Evolutionary conservation across 1,139 yeast genomes (phyloP), one percentile per base, ranked within the genome.

Genomic region (Blastobotrys apis): DNA sequence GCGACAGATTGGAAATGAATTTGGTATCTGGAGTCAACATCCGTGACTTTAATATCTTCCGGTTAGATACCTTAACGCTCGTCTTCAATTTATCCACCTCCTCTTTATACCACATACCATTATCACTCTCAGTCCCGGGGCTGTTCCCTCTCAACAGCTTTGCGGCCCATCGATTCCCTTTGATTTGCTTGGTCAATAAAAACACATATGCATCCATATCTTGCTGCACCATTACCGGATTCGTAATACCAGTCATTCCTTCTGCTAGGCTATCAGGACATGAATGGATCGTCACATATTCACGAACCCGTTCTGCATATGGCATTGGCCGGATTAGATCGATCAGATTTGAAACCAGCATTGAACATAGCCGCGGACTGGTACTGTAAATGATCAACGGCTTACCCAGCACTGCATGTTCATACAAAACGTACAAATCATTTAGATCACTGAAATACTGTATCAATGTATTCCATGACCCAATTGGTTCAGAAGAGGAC

Each of bases 261-360:
- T 39, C 41, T 6, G 49, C 47, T 15, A 47, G 43, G 13, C 31
- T 33, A 15, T 44, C 44, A 4, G 52, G 48, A 25, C 45, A 36
- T 5, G 60, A 50, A 27, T 58, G 57, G 33, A 58, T 53, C 2
- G 63, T 58, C 17, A 57, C 57, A 40, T 59, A 59, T 23, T 59
- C 63, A 13, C 58, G 45, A 12, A 57, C 47, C n/a, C 53, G 49
- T 20, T 41, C 45, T 8, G 45, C 45, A 36, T 52, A 52, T 1
- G 55, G 54, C 22, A 56, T 41, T 2, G 63, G 63, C 12, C 57
- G 39, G 38, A 59, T 53, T 23, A 59, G 43, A 37, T 56, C 59
- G 13, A 55, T 35, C 9, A 52, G 49, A 17, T 50, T 45, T 20
- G 56, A 52, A 19, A 59, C 53, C 39, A 59, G 54, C n/a, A 52